phyloP scores from a whole-genome alignment of 257 asterid genomes.

The Orobanche coerulescens region DNA sequence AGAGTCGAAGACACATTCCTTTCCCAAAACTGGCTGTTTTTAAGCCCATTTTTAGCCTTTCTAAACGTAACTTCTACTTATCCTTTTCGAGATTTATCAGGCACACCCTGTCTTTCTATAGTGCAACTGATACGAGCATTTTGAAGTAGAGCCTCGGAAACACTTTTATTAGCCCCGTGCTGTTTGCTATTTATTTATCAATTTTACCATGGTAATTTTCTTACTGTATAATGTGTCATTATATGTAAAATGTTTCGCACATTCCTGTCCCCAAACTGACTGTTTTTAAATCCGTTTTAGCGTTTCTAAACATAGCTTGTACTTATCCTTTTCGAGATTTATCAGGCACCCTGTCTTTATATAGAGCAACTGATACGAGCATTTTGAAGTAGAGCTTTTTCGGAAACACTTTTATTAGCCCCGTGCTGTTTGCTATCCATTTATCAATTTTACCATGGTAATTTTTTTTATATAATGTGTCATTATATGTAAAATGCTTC shows the following conservation, averaged over 20 bases:
- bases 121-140: neutral
- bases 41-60: neutral
- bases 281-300: neutral
- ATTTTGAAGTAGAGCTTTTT: neutral
- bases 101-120: neutral
- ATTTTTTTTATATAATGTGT: neutral
- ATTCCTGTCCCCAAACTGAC: neutral
- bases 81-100: neutral
- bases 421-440: neutral
- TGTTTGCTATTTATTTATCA: neutral
- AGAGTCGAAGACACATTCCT: neutral
- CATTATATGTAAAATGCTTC: neutral
- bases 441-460: neutral
- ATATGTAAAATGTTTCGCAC: constrained; percentile 1
- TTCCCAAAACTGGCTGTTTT: neutral
- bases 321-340: neutral
- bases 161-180: neutral
- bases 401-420: neutral
- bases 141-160: neutral
- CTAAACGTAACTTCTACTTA: neutral
- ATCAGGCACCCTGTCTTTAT: neutral
- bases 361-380: neutral
- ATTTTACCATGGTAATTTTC: neutral
- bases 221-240: neutral
- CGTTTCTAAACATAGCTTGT: neutral